Evolutionary conservation across 495 filamentous ascomycete genomes (phyloP), one percentile per base, ranked within the genome.

Genomic region (Cercophora scortea): DNA sequence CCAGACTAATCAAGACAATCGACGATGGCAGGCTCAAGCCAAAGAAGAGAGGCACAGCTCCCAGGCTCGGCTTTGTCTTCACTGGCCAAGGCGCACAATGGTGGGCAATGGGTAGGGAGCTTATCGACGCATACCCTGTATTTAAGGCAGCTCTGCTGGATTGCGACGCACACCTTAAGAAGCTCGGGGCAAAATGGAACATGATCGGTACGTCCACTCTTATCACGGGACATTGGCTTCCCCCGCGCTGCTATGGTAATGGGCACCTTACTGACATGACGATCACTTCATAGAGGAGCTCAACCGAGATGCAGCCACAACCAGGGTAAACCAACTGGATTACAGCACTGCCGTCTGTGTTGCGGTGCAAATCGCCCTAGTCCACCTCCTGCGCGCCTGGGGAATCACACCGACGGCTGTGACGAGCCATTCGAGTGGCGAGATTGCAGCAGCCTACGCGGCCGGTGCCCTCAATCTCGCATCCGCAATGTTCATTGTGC

Each of bases 401-500:
- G 71, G 69, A 8, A 72, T 86, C 32, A 57, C 39, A 0, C 78
- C 80, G 0, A 51, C 54, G 1, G 71, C 73, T 9, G 79, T 79
- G 0, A 70, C 79, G 1, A 80, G 83, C 11, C 82, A 86, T 54
- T 85, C 81, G 4, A 80, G 76, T 46, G 83, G 83, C n/a, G 83
- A 86, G 58, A 84, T 85, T 55, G 76, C 70, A 0, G 78, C 78
- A 6, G 75, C 76, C 0, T 79, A 73, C 48, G 63, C 72, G 12
- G 66, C 66, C 25, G 75, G 76, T 0, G 67, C 66, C 11, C 51
- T 79, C 0, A 61, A 64, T 12, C 64, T 72, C 9, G 44, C 65
- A 13, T 70, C 70, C 0, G 73, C 71, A 3, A 77, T 79, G 73
- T 56, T 69, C 12, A 61, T 81, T 1, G 72, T 77, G 3, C 65